Evolutionary conservation across 305 asterid species (phyloP).

Genomic region (Galium porrigens): DNA sequence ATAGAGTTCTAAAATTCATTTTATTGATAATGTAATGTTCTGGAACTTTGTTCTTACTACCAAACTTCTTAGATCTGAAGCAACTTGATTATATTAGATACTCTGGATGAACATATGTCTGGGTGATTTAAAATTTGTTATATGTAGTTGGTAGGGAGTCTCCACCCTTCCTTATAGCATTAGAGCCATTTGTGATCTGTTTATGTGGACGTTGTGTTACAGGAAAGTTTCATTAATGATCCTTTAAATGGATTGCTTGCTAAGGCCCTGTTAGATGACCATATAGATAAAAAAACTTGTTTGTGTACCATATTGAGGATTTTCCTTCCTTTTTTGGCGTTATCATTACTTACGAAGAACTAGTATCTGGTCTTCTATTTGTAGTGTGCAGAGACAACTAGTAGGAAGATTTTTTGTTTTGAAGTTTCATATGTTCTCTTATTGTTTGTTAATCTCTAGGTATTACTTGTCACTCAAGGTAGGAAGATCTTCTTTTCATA

Average conservation of each 20-base stretch:
- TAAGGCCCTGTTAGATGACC: background rate
- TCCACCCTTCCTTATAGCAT: background rate
- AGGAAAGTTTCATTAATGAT: background rate
- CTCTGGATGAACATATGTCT: background rate
- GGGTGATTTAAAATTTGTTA: background rate
- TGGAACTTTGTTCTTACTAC: background rate
- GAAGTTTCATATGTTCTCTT: background rate
- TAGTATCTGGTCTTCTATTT: background rate
- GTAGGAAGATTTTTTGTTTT: background rate
- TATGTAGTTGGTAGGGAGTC: background rate
- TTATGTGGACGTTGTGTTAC: background rate
- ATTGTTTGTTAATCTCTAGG: background rate
- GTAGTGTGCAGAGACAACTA: background rate
- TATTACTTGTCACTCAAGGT: background rate
- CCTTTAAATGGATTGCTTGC: background rate
- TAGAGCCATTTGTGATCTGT: background rate
- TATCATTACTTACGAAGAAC: background rate
- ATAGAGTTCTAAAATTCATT: background rate
- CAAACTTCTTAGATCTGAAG: background rate
- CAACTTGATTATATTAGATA: background rate
- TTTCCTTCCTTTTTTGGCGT: background rate
- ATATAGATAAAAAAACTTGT: background rate
- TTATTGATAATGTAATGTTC: background rate
- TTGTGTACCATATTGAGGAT: background rate
- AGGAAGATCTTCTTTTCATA: background rate